These are phyloP conservation scores for Cryptococcus sp. DNA, from an alignment of 1,284 basidiomycete species.

Conservation along the genomic window DNA sequence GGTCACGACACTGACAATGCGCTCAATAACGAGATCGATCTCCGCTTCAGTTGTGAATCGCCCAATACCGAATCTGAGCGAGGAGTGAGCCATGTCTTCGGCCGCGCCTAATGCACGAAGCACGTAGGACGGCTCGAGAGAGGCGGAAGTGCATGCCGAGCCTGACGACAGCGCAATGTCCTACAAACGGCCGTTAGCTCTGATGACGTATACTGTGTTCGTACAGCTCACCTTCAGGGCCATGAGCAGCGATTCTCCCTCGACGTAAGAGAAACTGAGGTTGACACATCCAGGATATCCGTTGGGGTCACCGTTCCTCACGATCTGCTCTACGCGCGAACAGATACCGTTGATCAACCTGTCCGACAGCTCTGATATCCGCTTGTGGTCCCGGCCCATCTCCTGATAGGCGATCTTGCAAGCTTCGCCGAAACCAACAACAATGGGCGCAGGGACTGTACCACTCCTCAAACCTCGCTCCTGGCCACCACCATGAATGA, in stretches of 20 bases:
- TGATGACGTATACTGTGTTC: not conserved
- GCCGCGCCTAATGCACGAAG: constrained; percentile 93
- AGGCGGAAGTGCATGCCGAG: constrained; percentile 97
- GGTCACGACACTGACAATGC: constrained; percentile 83
- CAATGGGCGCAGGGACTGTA: constrained; percentile 85
- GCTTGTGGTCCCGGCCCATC: constrained; percentile 85
- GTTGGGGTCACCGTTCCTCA: constrained; percentile 86
- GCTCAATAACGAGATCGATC: constrained; percentile 89
- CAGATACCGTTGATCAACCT: constrained; percentile 82
- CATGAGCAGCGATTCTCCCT: constrained; percentile 97
- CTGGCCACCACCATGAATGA: constrained; percentile 95
- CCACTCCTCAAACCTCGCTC: constrained; percentile 94
- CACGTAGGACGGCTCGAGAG: constrained; percentile 97
- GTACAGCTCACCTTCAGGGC: constrained; percentile 68
- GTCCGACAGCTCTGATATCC: constrained; percentile 74
- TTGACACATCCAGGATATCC: constrained; percentile 95
- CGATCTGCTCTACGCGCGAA: constrained; percentile 80
- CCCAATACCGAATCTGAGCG: constrained; percentile 94
- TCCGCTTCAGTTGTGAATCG: constrained; percentile 98
- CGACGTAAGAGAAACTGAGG: constrained; percentile 94
- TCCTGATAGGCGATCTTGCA: constrained; percentile 88
- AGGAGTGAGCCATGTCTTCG: constrained; percentile 99
- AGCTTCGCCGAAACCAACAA: constrained; percentile 93
- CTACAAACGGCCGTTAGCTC: constrained; percentile 52
- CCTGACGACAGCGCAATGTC: constrained; percentile 97